These are phyloP conservation scores for Auriscalpium microsporum DNA, from an alignment of 768 basidiomycete species.

Conservation along the genomic window DNA sequence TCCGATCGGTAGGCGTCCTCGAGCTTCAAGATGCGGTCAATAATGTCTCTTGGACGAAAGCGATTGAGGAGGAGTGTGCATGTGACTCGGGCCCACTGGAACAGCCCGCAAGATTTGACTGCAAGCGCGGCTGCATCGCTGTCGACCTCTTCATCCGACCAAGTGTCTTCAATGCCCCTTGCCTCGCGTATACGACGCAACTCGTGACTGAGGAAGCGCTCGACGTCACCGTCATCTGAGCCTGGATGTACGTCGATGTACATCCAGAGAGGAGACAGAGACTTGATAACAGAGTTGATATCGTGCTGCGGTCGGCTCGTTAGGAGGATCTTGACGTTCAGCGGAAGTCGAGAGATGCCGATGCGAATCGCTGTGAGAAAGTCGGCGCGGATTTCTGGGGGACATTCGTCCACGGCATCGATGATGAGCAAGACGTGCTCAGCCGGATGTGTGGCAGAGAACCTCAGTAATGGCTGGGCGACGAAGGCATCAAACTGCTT, in stretches of 20 bases:
- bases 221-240: constrained; percentile 8
- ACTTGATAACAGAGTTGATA: background rate
- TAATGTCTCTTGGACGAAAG: constrained; percentile 1
- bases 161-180: background rate
- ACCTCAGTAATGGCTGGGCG: constrained; percentile 3
- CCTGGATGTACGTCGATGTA: background rate
- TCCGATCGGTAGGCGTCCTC: background rate
- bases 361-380: constrained; percentile 2
- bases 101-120: constrained; percentile 9
- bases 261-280: background rate
- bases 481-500: constrained; percentile 13
- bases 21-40: constrained; percentile 3
- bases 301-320: constrained; percentile 12
- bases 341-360: constrained; percentile 2
- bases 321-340: constrained; percentile 10
- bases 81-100: constrained; percentile 13
- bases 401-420: constrained; percentile 16
- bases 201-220: constrained; percentile 3
- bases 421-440: constrained; percentile 9
- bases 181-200: background rate
- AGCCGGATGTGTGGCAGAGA: background rate
- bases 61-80: constrained; percentile 3
- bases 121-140: constrained; percentile 3
- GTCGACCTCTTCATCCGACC: background rate
- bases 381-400: constrained; percentile 1